These are phyloP conservation scores for Jatropha podagrica DNA, from an alignment of 441 rosid genomes.

Conservation along the genomic window DNA sequence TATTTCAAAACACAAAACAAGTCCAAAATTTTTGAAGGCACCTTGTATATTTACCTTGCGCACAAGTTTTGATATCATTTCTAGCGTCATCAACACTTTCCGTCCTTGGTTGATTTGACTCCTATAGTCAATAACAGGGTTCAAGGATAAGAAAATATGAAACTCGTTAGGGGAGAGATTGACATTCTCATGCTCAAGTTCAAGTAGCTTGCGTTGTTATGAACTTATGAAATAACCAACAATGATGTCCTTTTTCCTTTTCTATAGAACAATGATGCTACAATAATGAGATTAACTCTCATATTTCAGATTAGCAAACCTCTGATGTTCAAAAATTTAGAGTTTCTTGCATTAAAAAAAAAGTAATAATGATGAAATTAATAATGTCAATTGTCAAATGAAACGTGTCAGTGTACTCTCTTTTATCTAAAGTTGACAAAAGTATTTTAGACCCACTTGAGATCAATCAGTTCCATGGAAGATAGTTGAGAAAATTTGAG, in stretches of 20 bases:
- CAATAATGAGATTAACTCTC: neutral
- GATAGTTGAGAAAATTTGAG: slow-evolving; percentile 25
- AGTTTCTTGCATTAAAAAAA: neutral
- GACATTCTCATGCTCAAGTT: slow-evolving; percentile 1
- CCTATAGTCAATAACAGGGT: slow-evolving; percentile 41
- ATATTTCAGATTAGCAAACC: neutral
- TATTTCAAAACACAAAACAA: neutral
- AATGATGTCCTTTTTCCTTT: neutral
- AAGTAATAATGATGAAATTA: neutral
- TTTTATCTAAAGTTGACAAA: neutral
- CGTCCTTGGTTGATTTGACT: slow-evolving; percentile 87
- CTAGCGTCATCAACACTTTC: slow-evolving; percentile 73
- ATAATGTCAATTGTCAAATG: neutral
- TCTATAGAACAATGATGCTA: neutral
- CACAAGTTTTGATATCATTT: slow-evolving; percentile 80
- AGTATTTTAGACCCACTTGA: neutral
- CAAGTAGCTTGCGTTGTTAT: neutral
- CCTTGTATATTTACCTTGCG: slow-evolving; percentile 53
- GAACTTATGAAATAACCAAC: neutral
- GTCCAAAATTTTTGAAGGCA: slow-evolving; percentile 13
- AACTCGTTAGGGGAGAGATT: neutral
- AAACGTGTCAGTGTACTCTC: neutral
- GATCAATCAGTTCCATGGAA: slow-evolving; percentile 6
- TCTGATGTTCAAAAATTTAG: neutral
- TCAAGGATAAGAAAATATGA: slow-evolving; percentile 6